These are phyloP conservation scores for Hypoxylon sp. DNA, from an alignment of 2,329 filamentous ascomycete genomes.

Conservation along the genomic window DNA sequence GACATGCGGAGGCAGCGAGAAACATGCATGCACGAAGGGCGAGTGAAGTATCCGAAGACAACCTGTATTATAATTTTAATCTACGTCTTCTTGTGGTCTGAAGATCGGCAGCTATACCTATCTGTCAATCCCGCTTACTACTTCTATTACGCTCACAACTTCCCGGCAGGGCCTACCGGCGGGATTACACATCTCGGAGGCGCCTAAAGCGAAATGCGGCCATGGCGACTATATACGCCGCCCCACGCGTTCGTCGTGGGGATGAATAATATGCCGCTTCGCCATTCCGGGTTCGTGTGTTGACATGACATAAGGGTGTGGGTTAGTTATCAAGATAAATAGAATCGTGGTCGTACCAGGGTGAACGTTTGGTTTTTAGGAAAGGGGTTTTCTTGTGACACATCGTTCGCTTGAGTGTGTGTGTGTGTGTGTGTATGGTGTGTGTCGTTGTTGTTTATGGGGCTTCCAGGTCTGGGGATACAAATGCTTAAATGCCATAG, in stretches of 20 bases:
- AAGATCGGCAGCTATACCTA: not conserved
- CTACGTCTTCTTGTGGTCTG: conserved; percentile 26
- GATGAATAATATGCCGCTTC: conserved; percentile 26
- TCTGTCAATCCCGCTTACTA: conserved; percentile 16
- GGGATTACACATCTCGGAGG: not conserved
- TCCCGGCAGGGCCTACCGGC: not conserved
- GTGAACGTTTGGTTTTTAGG: conserved; percentile 24
- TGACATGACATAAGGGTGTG: conserved; percentile 1
- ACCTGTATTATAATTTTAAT: conserved; percentile 40
- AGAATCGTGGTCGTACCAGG: conserved; percentile 15
- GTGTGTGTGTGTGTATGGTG: not conserved
- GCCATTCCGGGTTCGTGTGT: conserved; percentile 18
- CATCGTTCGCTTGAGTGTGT: not conserved
- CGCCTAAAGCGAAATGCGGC: conserved; percentile 9
- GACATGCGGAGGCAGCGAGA: conserved; percentile 15
- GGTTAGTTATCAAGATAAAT: conserved; percentile 15
- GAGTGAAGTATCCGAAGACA: conserved; percentile 36
- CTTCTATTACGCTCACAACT: conserved; percentile 19
- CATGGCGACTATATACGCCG: not conserved
- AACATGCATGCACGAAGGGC: conserved; percentile 15
- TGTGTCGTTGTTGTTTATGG: not conserved
- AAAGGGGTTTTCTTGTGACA: conserved; percentile 13
- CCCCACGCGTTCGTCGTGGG: conserved; percentile 7
- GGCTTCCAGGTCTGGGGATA: conserved; percentile 33
- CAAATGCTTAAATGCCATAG: conserved; percentile 25